A percentile compares a stretch with the other conserved stretches of the same genome.
Conservation (phyloP, 2,329 filamentous ascomycete species). For the Monilinia vaccinii-corymbosi region DNA sequence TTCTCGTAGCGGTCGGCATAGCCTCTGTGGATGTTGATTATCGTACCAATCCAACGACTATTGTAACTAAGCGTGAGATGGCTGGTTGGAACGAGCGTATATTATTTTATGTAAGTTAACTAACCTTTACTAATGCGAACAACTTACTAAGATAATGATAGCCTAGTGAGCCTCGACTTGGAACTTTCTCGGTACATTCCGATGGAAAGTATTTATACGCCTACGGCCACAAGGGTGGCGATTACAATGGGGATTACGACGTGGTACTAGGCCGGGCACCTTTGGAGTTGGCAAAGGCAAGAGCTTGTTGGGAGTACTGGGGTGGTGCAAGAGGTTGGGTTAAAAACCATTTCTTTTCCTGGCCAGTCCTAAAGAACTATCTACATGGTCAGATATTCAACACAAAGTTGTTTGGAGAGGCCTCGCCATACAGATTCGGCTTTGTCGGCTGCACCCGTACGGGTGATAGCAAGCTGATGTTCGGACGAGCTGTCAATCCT, state of each 20-base stretch:
- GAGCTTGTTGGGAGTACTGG: constrained; percentile 13
- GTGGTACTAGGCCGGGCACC: constrained; percentile 15
- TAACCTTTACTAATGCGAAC: neutral
- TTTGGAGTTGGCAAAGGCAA: neutral
- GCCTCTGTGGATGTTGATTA: constrained; percentile 6
- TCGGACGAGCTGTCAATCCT: constrained; percentile 14
- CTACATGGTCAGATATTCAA: constrained; percentile 19
- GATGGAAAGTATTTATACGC: constrained; percentile 13
- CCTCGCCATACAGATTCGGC: constrained; percentile 9
- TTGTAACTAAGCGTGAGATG: constrained; percentile 2
- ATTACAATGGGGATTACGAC: constrained; percentile 13
- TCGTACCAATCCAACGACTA: neutral
- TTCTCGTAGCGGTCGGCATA: constrained; percentile 5
- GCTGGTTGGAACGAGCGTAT: neutral
- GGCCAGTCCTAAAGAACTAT: constrained; percentile 12
- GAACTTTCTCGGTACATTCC: constrained; percentile 13
- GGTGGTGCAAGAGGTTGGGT: constrained; percentile 10
- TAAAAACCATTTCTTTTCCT: neutral
- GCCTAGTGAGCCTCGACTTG: constrained; percentile 14
- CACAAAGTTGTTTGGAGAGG: constrained; percentile 16
- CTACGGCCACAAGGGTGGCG: constrained; percentile 15
- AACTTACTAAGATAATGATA: neutral
- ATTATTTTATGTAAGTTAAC: neutral
- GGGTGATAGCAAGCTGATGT: constrained; percentile 14
- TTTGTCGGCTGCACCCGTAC: constrained; percentile 17